Evolutionary conservation across 192 early-diverging fungal species (phyloP), one percentile per base, ranked within the genome.

Genomic region (Coemansia guatemalensis): DNA sequence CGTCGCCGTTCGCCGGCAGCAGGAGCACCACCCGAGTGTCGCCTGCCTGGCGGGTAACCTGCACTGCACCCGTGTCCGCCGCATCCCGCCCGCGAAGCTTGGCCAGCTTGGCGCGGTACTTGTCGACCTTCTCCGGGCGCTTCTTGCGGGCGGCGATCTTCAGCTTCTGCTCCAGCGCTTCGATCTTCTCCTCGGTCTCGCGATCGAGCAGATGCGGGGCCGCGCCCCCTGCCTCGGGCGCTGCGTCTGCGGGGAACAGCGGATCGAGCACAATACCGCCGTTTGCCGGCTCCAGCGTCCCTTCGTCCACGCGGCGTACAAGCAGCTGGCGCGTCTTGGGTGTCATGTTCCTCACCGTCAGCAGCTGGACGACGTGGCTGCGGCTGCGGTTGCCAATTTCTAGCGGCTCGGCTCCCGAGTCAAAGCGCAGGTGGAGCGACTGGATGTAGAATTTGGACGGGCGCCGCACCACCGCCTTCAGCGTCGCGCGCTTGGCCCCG

Each of bases 81-180:
- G n/a, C 23, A 41, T 44, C 49, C 17, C 11, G 39, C 48, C 67
- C 60, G 30, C 86, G 84, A 41, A 95, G 81, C 65, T 89, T 88
- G 27, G 87, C 84, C 20, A 96, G 69, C 61, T 93, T 90, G 49
- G 85, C 87, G 17, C 81, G 62, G 48, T 95, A 86, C 67, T 96
- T 96, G 44, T 87, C 85, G 0, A 92, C 85, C 70, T 99, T 99
- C 18, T 97, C 95, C 3, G 83, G 80, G 5, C 86, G 85, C 17
- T 90, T 90, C 73, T 99, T 99, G 33, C 94, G 84, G 48, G 82
- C 85, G 0, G 94, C 95, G 69, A 99, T 99, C 81, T 99, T 99
- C 49, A 97, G 81, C 71, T 98, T 99, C 62, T 98, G 97, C 78
- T 99, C 94, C 65, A 98, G 69, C 58, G 88, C 84, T 83, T 99